A percentile compares a stretch with the other conserved stretches of the same genome.
These are phyloP conservation scores for Neolentinus lepideus DNA, from an alignment of 1,284 basidiomycete genomes.

Conservation along the genomic window DNA sequence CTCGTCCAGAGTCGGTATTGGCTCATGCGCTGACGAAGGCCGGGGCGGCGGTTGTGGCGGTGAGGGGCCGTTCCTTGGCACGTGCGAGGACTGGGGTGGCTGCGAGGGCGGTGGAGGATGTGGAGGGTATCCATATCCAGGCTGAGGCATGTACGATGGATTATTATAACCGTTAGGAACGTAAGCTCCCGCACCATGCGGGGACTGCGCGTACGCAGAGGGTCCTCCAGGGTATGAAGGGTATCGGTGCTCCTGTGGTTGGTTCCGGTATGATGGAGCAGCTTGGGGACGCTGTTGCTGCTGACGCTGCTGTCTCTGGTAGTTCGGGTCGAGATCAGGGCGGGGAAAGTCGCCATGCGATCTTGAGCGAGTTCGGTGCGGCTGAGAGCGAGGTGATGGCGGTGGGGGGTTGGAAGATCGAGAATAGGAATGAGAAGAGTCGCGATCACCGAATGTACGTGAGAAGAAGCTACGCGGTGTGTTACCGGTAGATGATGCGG, in stretches of 20 bases:
- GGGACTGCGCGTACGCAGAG: background rate
- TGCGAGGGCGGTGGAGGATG: conserved; percentile 5
- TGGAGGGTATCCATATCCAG: background rate
- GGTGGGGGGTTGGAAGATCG: conserved; percentile 9
- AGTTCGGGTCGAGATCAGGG: conserved; percentile 30
- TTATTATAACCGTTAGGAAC: conserved; percentile 2
- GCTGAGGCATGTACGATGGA: background rate
- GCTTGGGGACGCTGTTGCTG: conserved; percentile 12
- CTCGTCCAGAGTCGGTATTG: conserved; percentile 49
- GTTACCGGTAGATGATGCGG: conserved; percentile 13
- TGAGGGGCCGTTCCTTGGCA: conserved; percentile 9
- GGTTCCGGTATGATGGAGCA: conserved; percentile 4
- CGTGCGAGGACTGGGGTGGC: conserved; percentile 8
- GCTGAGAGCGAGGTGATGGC: conserved; percentile 11
- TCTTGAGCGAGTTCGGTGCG: conserved; percentile 8
- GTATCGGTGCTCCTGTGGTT: conserved; percentile 4
- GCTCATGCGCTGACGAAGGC: conserved; percentile 15
- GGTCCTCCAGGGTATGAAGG: background rate
- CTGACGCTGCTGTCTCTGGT: conserved; percentile 9
- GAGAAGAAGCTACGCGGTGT: conserved; percentile 41
- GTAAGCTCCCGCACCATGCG: too few relatives aligned
- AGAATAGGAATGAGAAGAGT: conserved; percentile 23
- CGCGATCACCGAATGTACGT: conserved; percentile 31
- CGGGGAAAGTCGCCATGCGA: conserved; percentile 23
- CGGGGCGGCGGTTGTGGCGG: conserved; percentile 7